A percentile compares a stretch with the other conserved stretches of the same genome.
Evolutionary conservation across 2,329 filamentous ascomycete species (phyloP).

Genomic region (Colletotrichum trifolii): DNA sequence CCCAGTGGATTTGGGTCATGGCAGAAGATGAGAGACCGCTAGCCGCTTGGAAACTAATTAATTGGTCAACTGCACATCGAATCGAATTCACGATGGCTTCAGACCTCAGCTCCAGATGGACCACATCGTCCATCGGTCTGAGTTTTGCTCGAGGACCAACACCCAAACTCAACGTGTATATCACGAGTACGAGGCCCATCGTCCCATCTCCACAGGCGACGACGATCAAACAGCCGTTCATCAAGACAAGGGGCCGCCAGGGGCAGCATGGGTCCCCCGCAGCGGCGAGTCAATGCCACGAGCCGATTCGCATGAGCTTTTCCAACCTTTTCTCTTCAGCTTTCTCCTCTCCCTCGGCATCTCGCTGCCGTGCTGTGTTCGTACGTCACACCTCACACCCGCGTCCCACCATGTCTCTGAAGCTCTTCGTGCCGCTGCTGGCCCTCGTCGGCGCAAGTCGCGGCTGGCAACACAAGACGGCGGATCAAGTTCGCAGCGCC

Average conservation of each 20-base stretch:
- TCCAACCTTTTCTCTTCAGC: neutral
- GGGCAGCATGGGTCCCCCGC: constrained; percentile 24
- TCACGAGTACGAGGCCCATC: no score
- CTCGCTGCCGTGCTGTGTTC: constrained; percentile 1
- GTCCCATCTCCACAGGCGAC: neutral
- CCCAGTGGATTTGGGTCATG: no score
- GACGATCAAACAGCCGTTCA: constrained; percentile 30
- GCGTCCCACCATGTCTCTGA: constrained; percentile 18
- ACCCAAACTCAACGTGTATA: no score
- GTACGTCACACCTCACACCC: constrained; percentile 12
- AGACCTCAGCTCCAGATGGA: no score
- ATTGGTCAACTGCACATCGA: no score
- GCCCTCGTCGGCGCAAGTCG: constrained; percentile 14
- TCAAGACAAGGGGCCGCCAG: constrained; percentile 22
- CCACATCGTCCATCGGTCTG: no score
- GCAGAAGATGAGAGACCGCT: no score
- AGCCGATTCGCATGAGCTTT: neutral
- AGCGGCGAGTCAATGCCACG: constrained; percentile 25
- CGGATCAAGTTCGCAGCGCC: constrained; percentile 20
- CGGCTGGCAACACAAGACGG: constrained; percentile 30
- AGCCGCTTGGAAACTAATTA: no score
- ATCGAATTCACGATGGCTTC: no score
- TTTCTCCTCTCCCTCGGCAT: neutral
- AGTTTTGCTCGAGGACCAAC: no score
- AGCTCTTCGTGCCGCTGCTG: constrained; percentile 27